phyloP scores from a whole-genome alignment of 768 basidiomycete species.

The Dioszegia aurantiaca region DNA sequence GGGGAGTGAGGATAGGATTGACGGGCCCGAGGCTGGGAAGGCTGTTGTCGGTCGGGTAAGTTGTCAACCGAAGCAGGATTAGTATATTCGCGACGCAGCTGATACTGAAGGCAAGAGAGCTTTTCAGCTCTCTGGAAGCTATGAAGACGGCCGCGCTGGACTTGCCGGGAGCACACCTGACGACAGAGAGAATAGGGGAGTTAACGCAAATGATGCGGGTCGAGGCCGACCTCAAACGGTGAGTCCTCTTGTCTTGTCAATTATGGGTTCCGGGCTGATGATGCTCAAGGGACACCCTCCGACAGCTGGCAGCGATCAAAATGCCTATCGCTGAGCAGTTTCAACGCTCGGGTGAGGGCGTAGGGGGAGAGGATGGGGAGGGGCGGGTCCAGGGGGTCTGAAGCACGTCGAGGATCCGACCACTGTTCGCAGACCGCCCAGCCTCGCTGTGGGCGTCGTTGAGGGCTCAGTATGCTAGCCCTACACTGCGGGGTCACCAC shows the following conservation, averaged over 20 bases:
- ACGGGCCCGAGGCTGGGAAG: constrained; percentile 15
- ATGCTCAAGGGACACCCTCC: constrained; percentile 17
- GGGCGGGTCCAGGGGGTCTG: not conserved
- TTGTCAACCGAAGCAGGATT: too few relatives aligned
- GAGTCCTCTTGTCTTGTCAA: constrained; percentile 6
- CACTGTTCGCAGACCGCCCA: too few relatives aligned
- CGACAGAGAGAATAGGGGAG: constrained; percentile 20
- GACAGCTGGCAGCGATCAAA: constrained; percentile 14
- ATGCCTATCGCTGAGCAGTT: constrained; percentile 21
- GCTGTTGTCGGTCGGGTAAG: constrained; percentile 9
- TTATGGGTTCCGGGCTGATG: not conserved
- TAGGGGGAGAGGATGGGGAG: not conserved
- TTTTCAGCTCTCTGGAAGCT: constrained; percentile 21
- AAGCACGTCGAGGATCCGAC: too few relatives aligned
- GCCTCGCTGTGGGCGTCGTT: too few relatives aligned
- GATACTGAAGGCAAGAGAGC: constrained; percentile 29
- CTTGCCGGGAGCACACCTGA: constrained; percentile 38
- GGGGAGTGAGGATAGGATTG: constrained; percentile 8
- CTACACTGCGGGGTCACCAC: too few relatives aligned
- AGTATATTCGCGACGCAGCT: too few relatives aligned
- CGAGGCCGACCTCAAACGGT: constrained; percentile 39
- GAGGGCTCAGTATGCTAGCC: too few relatives aligned
- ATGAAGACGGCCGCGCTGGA: constrained; percentile 33
- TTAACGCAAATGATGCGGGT: constrained; percentile 22
- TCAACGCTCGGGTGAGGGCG: not conserved